phyloP scores from a whole-genome alignment of 169 alveolate species.

The Blepharisma undulans region DNA sequence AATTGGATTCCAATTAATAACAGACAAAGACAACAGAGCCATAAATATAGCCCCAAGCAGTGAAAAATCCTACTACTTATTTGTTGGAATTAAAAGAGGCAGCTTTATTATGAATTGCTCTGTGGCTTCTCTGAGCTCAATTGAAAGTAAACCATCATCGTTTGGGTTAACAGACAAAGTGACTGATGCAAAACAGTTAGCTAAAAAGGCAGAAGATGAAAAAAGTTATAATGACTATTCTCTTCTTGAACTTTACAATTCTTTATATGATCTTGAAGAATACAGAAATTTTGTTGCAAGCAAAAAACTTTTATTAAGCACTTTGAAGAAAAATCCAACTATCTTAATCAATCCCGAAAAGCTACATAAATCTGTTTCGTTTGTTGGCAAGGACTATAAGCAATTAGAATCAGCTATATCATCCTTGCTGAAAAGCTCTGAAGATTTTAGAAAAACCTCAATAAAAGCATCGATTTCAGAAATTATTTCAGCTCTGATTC shows the following conservation, averaged over 20 bases:
- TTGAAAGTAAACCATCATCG: not conserved
- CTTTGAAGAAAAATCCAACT: not conserved
- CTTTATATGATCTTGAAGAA: not conserved
- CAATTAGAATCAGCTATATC: too few species aligned
- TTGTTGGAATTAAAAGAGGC: not conserved
- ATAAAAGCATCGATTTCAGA: too few species aligned
- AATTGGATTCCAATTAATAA: not conserved
- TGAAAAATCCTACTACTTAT: not conserved
- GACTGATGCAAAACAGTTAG: not conserved
- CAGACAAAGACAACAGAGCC: conserved; percentile 12
- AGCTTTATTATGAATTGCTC: not conserved
- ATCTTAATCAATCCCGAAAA: not conserved
- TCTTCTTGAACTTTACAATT: not conserved
- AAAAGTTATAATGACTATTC: not conserved
- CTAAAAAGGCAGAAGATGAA: not conserved
- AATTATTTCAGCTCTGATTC: too few species aligned
- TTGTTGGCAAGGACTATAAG: not conserved
- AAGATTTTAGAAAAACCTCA: too few species aligned
- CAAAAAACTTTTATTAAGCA: not conserved
- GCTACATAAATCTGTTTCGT: not conserved
- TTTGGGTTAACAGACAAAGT: conserved; percentile 27
- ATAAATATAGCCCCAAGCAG: conserved; percentile 24
- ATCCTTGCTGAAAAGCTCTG: too few species aligned
- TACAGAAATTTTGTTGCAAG: not conserved
- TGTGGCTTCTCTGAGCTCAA: not conserved